Base-by-base conservation (phyloP, 2,329 filamentous ascomycete genomes). In the Alternaria ventricosa region DNA sequence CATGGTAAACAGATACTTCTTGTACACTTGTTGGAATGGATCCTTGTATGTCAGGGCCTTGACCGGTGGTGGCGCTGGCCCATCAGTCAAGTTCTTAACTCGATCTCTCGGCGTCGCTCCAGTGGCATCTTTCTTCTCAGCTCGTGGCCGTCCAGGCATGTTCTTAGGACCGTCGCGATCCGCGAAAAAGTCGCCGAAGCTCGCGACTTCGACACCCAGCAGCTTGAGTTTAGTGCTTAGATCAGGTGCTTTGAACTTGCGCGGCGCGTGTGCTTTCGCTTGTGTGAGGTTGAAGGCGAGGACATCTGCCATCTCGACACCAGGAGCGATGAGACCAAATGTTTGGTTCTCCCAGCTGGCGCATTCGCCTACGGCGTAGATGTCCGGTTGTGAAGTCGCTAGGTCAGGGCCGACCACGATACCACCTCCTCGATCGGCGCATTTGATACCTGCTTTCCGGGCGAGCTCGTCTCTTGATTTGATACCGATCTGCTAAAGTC, bases 181-280 rank as follows among this genome's bases (percentile, higher is more conserved):
- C 0, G 94, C 94, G 69, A 97, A 97, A 83, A 94, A 97, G 77
- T 97, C 94, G 0, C 94, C 94, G 75, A 97, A 97, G 74, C 92
- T 96, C 18, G 94, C 94, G 5, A 97, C 94, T 69, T 97, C 92
- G 9, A 97, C 93, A 0, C 94, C 94, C 0, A 97, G 85, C 0
- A 97, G 84, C 83, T 97, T 97, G 28, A 97, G 83, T 78, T 97
- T 97, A 0, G 94, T 97, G 83, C 94, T 97, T 44, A 97, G 84
- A 78, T 97, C 93, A 0, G 94, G 94, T 5, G 90, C 84, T 78
- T 92, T 93, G 84, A 96, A 97, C 28, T 83, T 84, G 30, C 91
- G 85, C 2, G 88, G 87, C 7, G 87, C 80, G 75, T 95, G 91
- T 3, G 88, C 86, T 75, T 91, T 90, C 30, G 92, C 92, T 76